phyloP scores from a whole-genome alignment of 2,329 filamentous ascomycete species.

The Ceratocystis ficicola region DNA sequence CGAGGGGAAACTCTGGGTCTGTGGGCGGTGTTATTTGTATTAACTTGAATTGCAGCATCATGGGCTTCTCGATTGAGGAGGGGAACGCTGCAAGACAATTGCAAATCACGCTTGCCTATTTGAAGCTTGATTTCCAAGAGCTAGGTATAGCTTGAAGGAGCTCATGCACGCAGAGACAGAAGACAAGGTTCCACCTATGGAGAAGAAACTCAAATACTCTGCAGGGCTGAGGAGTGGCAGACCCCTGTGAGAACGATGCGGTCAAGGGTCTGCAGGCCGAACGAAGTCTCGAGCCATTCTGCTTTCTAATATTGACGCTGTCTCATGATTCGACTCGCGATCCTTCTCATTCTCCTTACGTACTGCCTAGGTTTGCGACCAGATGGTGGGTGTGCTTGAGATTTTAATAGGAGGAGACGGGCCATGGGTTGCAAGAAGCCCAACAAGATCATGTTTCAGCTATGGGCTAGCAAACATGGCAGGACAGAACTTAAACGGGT shows the following conservation, averaged over 20 bases:
- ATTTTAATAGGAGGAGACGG: too few species aligned
- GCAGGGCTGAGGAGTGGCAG: constrained; percentile 9
- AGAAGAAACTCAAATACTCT: constrained; percentile 18
- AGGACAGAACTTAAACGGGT: not conserved
- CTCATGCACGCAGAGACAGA: not conserved
- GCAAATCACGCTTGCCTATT: too few species aligned
- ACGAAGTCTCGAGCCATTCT: too few species aligned
- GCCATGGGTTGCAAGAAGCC: too few species aligned
- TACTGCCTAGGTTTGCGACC: not conserved
- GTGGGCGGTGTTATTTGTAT: too few species aligned
- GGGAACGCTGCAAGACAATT: too few species aligned
- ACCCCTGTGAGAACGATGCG: not conserved
- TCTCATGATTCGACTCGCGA: not conserved
- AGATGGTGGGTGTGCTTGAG: too few species aligned
- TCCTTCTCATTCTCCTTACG: not conserved
- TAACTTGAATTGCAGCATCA: too few species aligned
- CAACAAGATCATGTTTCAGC: constrained; percentile 5
- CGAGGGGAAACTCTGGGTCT: not conserved
- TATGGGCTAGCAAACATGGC: not conserved
- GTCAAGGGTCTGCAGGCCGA: not conserved
- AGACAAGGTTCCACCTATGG: not conserved
- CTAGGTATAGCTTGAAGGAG: not conserved
- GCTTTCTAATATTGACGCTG: too few species aligned
- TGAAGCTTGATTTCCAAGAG: too few species aligned
- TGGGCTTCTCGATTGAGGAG: too few species aligned